A percentile compares a stretch with the other conserved stretches of the same genome.
Evolutionary conservation across 139 green algal species (phyloP).

Genomic region (Astrephomene gubernaculifera): DNA sequence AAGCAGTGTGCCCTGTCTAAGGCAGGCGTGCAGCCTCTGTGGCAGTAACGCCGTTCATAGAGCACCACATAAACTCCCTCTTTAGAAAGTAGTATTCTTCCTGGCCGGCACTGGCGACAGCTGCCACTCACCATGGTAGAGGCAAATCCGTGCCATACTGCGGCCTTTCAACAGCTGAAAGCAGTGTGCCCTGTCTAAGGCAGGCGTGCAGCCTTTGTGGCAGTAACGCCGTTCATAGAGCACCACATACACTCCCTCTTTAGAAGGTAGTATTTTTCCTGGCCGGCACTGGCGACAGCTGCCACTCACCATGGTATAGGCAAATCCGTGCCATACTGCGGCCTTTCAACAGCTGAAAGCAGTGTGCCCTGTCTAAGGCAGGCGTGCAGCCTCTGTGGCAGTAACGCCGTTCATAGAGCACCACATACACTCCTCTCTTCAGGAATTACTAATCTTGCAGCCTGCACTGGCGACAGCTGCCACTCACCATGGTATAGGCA

Average conservation of each 20-base stretch:
- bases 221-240: background rate
- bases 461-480: background rate
- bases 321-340: background rate
- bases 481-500: background rate
- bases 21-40: background rate
- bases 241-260: no score
- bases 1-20: background rate
- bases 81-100: no score
- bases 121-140: conserved; percentile 12
- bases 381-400: background rate
- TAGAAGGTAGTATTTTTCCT: no score
- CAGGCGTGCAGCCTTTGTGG: background rate
- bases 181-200: background rate
- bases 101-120: no score
- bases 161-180: conserved; percentile 15
- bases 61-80: background rate
- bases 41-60: background rate
- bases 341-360: conserved; percentile 19
- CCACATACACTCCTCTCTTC: no score
- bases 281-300: background rate
- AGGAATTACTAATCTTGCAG: no score
- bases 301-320: conserved; percentile 5
- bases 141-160: background rate
- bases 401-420: background rate
- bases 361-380: background rate